These are phyloP conservation scores for Pestalotiopsis sp. DNA, from an alignment of 2,329 filamentous ascomycete species.

Conservation along the genomic window DNA sequence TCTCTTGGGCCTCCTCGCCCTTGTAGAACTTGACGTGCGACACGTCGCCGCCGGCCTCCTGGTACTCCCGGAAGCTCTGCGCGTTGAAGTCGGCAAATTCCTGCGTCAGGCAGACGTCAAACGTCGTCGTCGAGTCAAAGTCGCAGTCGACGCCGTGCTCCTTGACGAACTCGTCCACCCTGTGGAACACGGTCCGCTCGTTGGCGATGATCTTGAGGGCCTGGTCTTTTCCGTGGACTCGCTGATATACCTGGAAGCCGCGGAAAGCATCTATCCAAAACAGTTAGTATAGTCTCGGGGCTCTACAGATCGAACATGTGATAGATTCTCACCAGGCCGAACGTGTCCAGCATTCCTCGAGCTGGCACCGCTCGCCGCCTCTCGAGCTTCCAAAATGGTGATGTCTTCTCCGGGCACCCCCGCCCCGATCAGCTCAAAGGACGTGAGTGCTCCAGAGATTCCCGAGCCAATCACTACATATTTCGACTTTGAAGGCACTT, in stretches of 20 bases:
- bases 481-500: conserved; percentile 31
- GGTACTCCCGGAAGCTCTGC: conserved; percentile 39
- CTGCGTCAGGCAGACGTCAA: conserved; percentile 49
- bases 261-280: conserved; percentile 42
- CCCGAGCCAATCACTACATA: conserved; percentile 47
- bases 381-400: conserved; percentile 44
- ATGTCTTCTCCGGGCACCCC: conserved; percentile 37
- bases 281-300: background rate
- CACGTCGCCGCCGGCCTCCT: conserved; percentile 44
- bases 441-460: conserved; percentile 42
- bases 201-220: conserved; percentile 48
- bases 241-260: conserved; percentile 45
- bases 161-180: conserved; percentile 42
- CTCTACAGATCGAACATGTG: background rate
- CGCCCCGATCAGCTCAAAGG: conserved; percentile 40
- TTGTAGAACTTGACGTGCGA: conserved; percentile 42
- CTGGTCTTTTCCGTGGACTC: conserved; percentile 44
- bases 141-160: conserved; percentile 45
- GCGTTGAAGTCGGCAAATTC: conserved; percentile 49
- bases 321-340: conserved; percentile 30
- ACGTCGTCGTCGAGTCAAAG: conserved; percentile 47
- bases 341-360: conserved; percentile 48
- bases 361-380: conserved; percentile 46
- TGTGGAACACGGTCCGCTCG: conserved; percentile 41
- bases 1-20: conserved; percentile 39